Percentiles rank a stretch among this genome's conserved stretches.
Conservation (phyloP, 148 eudicot species). For the Rheum nobile region DNA sequence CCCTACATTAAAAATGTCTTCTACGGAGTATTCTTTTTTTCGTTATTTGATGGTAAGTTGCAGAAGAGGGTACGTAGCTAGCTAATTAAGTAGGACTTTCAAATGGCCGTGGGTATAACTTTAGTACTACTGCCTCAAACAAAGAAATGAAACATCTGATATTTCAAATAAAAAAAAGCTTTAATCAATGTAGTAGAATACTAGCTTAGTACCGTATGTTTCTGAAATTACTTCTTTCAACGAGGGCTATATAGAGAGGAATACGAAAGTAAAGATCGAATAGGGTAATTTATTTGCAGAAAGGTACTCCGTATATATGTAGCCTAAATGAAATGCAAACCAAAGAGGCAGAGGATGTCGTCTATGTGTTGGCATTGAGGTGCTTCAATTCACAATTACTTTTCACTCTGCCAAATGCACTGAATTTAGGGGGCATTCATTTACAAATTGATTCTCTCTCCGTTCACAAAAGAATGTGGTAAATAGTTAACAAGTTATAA, state of each 20-base stretch:
- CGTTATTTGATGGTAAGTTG: neutral
- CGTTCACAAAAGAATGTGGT: no score
- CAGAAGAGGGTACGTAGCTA: neutral
- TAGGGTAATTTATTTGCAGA: no score
- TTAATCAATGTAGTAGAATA: no score
- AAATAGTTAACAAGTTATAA: no score
- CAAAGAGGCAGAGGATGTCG: conserved; percentile 1
- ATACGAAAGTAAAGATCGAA: no score
- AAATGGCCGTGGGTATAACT: neutral
- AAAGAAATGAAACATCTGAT: neutral
- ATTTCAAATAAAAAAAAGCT: no score
- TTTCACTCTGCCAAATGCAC: conserved; percentile 7
- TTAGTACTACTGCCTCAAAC: neutral
- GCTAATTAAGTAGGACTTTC: neutral
- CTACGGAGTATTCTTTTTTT: no score
- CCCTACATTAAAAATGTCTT: neutral
- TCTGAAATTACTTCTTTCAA: no score
- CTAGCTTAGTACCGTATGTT: neutral
- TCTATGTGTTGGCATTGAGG: neutral
- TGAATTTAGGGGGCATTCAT: conserved; percentile 5
- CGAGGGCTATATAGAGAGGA: no score
- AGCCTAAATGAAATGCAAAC: neutral
- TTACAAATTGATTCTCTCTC: neutral
- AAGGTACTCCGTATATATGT: no score
- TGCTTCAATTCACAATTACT: neutral